Evolutionary conservation across 257 asterid genomes (phyloP).

Genomic region (Scutellaria baicalensis): DNA sequence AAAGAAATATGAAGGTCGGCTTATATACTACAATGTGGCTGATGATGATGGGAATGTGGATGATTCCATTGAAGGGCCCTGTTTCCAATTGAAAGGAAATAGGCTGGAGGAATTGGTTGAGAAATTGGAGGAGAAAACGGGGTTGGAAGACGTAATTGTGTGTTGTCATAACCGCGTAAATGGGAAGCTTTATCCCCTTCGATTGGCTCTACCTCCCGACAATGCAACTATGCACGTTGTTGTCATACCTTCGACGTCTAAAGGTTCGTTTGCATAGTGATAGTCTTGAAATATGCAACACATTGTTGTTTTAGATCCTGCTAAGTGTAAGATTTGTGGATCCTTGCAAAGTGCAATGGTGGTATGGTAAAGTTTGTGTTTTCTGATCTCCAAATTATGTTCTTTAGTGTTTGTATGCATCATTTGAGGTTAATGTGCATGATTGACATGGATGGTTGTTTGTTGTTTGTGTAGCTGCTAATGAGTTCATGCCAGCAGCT

Average conservation of each 20-base stretch:
- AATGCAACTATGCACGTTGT: slow-evolving; percentile 65
- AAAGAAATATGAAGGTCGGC: slow-evolving; percentile 49
- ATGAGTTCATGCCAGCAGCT: slow-evolving; percentile 18
- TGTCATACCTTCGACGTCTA: slow-evolving; percentile 68
- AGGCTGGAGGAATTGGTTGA: slow-evolving; percentile 56
- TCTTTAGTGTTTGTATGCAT: background rate
- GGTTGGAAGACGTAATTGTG: slow-evolving; percentile 45
- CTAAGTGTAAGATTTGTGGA: too few species aligned
- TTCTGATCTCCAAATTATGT: too few species aligned
- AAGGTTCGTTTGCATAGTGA: slow-evolving; percentile 33
- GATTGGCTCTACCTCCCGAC: slow-evolving; percentile 89
- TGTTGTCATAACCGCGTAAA: slow-evolving; percentile 51
- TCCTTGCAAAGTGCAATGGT: too few species aligned
- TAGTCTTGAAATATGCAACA: too few species aligned
- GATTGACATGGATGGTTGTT: background rate
- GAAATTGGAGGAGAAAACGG: slow-evolving; percentile 71
- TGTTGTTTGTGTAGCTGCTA: slow-evolving; percentile 8
- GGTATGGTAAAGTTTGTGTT: too few species aligned
- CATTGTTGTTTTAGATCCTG: too few species aligned
- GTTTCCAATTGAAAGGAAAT: slow-evolving; percentile 58
- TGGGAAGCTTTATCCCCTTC: slow-evolving; percentile 74
- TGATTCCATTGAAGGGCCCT: slow-evolving; percentile 38
- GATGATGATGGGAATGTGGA: slow-evolving; percentile 55
- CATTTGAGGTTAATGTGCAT: background rate
- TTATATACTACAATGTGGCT: slow-evolving; percentile 45